A percentile compares a stretch with the other conserved stretches of the same genome.
These are phyloP conservation scores for Eutrema heterophyllum DNA, from an alignment of 345 rosid species.

Conservation along the genomic window DNA sequence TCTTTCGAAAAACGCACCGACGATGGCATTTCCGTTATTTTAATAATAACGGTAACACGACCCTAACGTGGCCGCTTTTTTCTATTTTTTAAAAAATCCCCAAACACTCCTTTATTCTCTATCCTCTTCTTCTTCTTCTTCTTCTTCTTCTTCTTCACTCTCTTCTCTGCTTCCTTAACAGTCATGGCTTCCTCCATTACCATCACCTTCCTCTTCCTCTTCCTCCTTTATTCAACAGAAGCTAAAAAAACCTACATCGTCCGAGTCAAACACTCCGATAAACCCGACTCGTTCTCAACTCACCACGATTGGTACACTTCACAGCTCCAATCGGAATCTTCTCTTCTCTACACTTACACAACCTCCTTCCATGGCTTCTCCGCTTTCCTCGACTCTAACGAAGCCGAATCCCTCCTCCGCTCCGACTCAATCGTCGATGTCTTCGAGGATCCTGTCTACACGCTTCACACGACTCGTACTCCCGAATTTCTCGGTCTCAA, in stretches of 20 bases:
- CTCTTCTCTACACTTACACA: slow-evolving; percentile 63
- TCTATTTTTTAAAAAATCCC: not conserved
- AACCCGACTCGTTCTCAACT: slow-evolving; percentile 48
- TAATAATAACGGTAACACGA: slow-evolving; percentile 25
- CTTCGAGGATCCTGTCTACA: slow-evolving; percentile 62
- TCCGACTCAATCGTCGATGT: slow-evolving; percentile 57
- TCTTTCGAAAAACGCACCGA: slow-evolving; percentile 27
- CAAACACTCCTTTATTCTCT: not conserved
- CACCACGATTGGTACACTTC: slow-evolving; percentile 73
- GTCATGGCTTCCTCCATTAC: slow-evolving; percentile 23
- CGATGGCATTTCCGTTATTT: slow-evolving; percentile 27
- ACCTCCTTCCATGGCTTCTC: slow-evolving; percentile 69
- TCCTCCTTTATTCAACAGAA: not conserved
- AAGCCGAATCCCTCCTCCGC: slow-evolving; percentile 47
- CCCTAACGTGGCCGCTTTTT: slow-evolving; percentile 26
- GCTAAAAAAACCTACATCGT: slow-evolving; percentile 62
- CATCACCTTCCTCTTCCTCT: slow-evolving; percentile 14
- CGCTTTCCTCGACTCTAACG: slow-evolving; percentile 48
- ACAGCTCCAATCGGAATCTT: slow-evolving; percentile 46
- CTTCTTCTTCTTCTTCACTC: slow-evolving; percentile 4
- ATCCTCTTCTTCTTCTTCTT: not conserved
- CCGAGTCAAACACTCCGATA: slow-evolving; percentile 57
- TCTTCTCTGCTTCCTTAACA: slow-evolving; percentile 6
- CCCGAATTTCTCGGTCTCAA: slow-evolving; percentile 78
- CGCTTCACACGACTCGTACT: slow-evolving; percentile 77